These are phyloP conservation scores for Candida maris DNA, from an alignment of 805 yeast species.

Conservation along the genomic window DNA sequence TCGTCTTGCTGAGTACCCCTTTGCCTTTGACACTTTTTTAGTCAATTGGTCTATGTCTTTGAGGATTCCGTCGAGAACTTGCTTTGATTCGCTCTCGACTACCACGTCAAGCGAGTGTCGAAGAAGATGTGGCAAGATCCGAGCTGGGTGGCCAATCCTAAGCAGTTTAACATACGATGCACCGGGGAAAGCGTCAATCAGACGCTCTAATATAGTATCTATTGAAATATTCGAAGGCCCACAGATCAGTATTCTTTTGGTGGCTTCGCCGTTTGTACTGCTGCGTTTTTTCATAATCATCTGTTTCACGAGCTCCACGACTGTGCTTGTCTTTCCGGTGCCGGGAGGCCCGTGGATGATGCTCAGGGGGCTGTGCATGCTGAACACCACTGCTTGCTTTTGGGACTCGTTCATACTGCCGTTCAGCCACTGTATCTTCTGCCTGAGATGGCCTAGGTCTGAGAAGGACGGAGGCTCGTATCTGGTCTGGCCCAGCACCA, in stretches of 20 bases:
- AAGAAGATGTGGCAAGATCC: conserved; percentile 58
- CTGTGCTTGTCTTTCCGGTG: conserved; percentile 80
- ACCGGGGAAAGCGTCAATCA: conserved; percentile 40
- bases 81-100: conserved; percentile 54
- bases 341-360: conserved; percentile 83
- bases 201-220: conserved; percentile 82
- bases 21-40: conserved; percentile 48
- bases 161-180: conserved; percentile 47
- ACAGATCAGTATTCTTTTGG: conserved; percentile 67
- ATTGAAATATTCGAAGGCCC: conserved; percentile 94
- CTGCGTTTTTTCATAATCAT: conserved; percentile 38
- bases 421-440: conserved; percentile 37
- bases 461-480: conserved; percentile 30
- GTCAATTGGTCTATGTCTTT: conserved; percentile 56
- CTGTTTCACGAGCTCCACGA: conserved; percentile 79
- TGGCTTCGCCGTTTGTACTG: conserved; percentile 8
- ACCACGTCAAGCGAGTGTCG: conserved; percentile 75
- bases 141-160: conserved; percentile 92
- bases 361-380: conserved; percentile 52
- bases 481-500: conserved; percentile 42
- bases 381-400: conserved; percentile 62
- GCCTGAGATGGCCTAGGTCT: conserved; percentile 3
- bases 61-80: conserved; percentile 62
- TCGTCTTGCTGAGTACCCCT: conserved; percentile 59
- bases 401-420: conserved; percentile 63